phyloP scores from a whole-genome alignment of 768 basidiomycete genomes.

The Leucosporidium yakuticum region DNA sequence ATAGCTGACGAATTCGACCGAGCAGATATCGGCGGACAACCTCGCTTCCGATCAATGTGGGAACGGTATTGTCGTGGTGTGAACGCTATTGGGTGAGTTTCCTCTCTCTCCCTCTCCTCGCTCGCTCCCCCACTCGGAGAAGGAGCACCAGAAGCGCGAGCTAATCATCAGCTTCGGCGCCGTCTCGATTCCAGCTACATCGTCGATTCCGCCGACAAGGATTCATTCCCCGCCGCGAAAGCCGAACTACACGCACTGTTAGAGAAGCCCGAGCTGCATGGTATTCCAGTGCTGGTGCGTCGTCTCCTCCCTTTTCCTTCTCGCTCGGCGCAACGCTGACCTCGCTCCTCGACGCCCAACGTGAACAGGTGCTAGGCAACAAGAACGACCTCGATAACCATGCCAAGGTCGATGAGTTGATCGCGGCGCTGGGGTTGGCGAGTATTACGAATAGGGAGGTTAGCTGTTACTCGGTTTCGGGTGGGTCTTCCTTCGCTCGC shows the following conservation, averaged over 20 bases:
- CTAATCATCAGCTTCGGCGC: too few relatives aligned
- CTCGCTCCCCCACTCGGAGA: too few relatives aligned
- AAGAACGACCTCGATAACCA: conserved; percentile 27
- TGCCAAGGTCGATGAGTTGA: conserved; percentile 25
- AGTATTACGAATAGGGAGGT: conserved; percentile 26
- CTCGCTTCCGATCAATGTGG: conserved; percentile 35
- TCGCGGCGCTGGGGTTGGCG: conserved; percentile 14
- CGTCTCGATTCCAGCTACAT: conserved; percentile 2
- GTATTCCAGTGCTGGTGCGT: conserved; percentile 27
- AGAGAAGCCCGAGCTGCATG: conserved; percentile 16
- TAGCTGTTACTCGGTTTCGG: conserved; percentile 27
- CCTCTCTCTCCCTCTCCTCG: too few relatives aligned
- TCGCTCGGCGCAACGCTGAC: not conserved
- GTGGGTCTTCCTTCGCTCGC: not conserved
- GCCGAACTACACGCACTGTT: conserved; percentile 19
- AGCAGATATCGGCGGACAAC: conserved; percentile 33
- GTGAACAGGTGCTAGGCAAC: conserved; percentile 31
- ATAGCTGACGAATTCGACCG: too few relatives aligned
- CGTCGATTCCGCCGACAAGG: conserved; percentile 26
- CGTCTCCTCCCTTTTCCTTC: too few relatives aligned
- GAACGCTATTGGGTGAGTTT: conserved; percentile 21
- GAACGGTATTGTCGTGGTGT: conserved; percentile 35
- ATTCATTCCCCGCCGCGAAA: conserved; percentile 19
- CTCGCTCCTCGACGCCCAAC: not conserved
- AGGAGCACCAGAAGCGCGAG: too few relatives aligned